phyloP scores from a whole-genome alignment of 805 yeast genomes.

The Babjeviella inositovora region DNA sequence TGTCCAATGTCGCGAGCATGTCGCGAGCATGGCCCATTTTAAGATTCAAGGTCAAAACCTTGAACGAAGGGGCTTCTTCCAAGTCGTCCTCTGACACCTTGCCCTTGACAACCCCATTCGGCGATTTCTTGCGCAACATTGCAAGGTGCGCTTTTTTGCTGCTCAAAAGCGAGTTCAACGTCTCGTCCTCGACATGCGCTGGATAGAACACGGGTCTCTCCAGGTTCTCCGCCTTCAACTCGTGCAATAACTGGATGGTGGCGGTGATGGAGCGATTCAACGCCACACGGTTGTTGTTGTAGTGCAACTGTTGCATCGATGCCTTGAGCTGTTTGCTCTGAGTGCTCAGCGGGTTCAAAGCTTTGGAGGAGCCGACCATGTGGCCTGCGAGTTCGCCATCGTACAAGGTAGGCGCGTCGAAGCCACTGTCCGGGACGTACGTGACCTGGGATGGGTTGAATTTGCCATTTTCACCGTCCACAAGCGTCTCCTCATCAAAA shows the following conservation, averaged over 20 bases:
- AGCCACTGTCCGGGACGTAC: too few species aligned
- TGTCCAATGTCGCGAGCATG: conserved; percentile 43
- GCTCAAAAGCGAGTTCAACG: conserved; percentile 15
- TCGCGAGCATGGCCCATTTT: conserved; percentile 28
- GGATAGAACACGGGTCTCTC: conserved; percentile 53
- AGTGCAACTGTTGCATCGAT: conserved; percentile 59
- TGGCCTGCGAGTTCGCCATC: too few species aligned
- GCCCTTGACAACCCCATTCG: conserved; percentile 4
- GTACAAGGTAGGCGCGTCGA: too few species aligned
- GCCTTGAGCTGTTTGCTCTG: conserved; percentile 25
- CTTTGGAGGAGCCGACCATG: conserved; percentile 3
- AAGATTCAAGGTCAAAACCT: conserved; percentile 46
- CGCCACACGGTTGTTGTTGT: conserved; percentile 54
- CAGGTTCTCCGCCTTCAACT: conserved; percentile 38
- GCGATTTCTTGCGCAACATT: conserved; percentile 23
- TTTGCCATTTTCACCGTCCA: too few species aligned
- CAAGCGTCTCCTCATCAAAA: too few species aligned
- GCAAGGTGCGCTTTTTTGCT: conserved; percentile 37
- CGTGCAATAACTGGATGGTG: conserved; percentile 30
- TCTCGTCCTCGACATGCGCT: conserved; percentile 15
- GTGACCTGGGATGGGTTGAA: too few species aligned
- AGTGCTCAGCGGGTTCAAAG: conserved; percentile 2
- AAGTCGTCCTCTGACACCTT: conserved; percentile 4
- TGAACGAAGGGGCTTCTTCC: conserved; percentile 22
- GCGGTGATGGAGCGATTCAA: conserved; percentile 45